Percentiles rank a stretch among this genome's conserved stretches.
These are phyloP conservation scores for Tetracladium marchalianum DNA, from an alignment of 495 filamentous ascomycete species.

Conservation along the genomic window DNA sequence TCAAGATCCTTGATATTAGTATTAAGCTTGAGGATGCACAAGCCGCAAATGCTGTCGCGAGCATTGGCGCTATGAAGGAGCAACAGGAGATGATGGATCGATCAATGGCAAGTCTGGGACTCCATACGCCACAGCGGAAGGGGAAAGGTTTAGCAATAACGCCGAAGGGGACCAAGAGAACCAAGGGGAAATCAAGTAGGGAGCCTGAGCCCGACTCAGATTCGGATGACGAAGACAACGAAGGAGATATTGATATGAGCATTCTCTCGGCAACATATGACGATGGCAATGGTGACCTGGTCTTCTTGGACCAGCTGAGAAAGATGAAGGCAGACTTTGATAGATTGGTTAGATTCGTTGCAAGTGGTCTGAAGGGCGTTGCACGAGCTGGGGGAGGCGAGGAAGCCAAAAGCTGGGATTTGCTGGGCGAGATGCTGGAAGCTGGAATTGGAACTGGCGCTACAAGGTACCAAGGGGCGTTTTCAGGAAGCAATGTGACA, in stretches of 20 bases:
- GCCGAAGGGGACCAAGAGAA: background rate
- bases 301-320: conserved; percentile 28
- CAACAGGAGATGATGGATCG: conserved; percentile 25
- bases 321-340: conserved; percentile 39
- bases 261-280: conserved; percentile 23
- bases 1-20: conserved; percentile 51
- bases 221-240: conserved; percentile 23
- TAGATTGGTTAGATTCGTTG: conserved; percentile 41
- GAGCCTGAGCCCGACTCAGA: conserved; percentile 7
- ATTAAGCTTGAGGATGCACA: conserved; percentile 40
- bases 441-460: conserved; percentile 24
- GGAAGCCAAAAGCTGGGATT: conserved; percentile 38
- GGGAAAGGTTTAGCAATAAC: conserved; percentile 18
- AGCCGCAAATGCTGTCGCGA: conserved; percentile 21
- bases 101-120: conserved; percentile 13
- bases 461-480: background rate
- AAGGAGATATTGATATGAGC: conserved; percentile 30
- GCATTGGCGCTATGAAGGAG: conserved; percentile 20
- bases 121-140: conserved; percentile 27
- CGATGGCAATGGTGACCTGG: conserved; percentile 20
- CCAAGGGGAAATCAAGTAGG: conserved; percentile 5
- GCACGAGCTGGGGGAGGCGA: conserved; percentile 46
- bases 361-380: conserved; percentile 42
- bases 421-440: conserved; percentile 50
- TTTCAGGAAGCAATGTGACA: too few relatives aligned